Conservation (phyloP, 441 rosid species). For the Arabidopsis lyrata region DNA sequence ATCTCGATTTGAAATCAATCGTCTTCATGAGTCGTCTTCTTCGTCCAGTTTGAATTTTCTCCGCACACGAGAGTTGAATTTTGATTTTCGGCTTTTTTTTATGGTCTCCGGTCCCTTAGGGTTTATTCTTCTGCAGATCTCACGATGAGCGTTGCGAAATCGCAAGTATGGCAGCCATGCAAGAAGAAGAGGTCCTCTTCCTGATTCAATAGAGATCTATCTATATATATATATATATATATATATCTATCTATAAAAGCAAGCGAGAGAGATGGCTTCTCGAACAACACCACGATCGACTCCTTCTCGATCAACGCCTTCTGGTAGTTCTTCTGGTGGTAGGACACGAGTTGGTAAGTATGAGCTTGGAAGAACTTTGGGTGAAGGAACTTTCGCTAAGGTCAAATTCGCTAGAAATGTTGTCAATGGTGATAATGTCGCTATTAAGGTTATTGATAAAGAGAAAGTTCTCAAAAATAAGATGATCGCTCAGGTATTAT, state of each 20-base stretch:
- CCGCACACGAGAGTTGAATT: slow-evolving; percentile 41
- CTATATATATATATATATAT: not conserved
- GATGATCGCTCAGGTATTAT: slow-evolving; percentile 90
- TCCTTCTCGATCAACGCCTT: slow-evolving; percentile 46
- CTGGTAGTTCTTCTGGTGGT: slow-evolving; percentile 27
- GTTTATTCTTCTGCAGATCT: slow-evolving; percentile 31
- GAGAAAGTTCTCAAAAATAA: slow-evolving; percentile 87
- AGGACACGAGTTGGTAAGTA: slow-evolving; percentile 94
- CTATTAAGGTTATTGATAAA: slow-evolving; percentile 91
- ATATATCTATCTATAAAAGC: not conserved
- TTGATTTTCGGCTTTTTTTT: not conserved
- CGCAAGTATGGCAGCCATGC: slow-evolving; percentile 99
- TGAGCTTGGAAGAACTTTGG: slow-evolving; percentile 90
- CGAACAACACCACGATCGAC: slow-evolving; percentile 45
- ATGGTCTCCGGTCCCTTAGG: slow-evolving; percentile 16
- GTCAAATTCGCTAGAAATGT: slow-evolving; percentile 86
- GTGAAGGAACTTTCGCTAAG: slow-evolving; percentile 97
- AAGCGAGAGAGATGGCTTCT: slow-evolving; percentile 53
- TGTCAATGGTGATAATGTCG: slow-evolving; percentile 79
- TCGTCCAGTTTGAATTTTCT: slow-evolving; percentile 35
- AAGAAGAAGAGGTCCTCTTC: slow-evolving; percentile 89
- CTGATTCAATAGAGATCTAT: slow-evolving; percentile 44
- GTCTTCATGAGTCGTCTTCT: slow-evolving; percentile 21
- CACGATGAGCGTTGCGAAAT: slow-evolving; percentile 74
- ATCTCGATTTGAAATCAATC: not conserved